These are phyloP conservation scores for Leccinum angustisporum DNA, from an alignment of 1,284 basidiomycete species.

Conservation along the genomic window DNA sequence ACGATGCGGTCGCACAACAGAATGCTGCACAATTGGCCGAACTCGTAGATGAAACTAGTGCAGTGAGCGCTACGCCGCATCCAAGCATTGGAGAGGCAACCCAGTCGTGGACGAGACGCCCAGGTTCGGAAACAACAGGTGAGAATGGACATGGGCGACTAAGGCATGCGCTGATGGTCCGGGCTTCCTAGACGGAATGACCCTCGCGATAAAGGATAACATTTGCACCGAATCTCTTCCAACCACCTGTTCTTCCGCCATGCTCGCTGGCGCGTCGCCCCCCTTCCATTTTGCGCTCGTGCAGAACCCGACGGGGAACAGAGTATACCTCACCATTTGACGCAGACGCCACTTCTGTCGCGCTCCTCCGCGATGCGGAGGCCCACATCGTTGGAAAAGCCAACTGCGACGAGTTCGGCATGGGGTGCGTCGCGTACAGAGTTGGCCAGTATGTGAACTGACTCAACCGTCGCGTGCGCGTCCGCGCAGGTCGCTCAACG, in stretches of 20 bases:
- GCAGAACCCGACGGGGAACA: conserved; percentile 26
- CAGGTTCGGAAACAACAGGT: conserved; percentile 86
- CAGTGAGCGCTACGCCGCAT: conserved; percentile 72
- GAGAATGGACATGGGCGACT: conserved; percentile 11
- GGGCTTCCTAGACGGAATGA: conserved; percentile 31
- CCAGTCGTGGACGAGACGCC: conserved; percentile 72
- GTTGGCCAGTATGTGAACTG: background rate
- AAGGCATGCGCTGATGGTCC: background rate
- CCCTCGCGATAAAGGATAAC: conserved; percentile 83
- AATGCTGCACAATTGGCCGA: conserved; percentile 68
- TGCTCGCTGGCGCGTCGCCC: conserved; percentile 57
- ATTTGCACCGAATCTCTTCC: conserved; percentile 70
- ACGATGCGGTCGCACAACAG: conserved; percentile 64
- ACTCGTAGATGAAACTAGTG: conserved; percentile 77
- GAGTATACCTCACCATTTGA: conserved; percentile 83
- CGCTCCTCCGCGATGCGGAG: conserved; percentile 61
- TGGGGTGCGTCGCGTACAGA: conserved; percentile 66
- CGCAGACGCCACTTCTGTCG: conserved; percentile 71
- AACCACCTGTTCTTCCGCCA: conserved; percentile 79
- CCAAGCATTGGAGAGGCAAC: conserved; percentile 74
- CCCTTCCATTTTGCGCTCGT: background rate
- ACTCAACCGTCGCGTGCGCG: background rate
- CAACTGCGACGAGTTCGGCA: conserved; percentile 98
- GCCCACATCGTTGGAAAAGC: conserved; percentile 84
- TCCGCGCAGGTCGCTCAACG: conserved; percentile 64